Evolutionary conservation across 441 rosid genomes (phyloP).

Genomic region (Breynia disticha): DNA sequence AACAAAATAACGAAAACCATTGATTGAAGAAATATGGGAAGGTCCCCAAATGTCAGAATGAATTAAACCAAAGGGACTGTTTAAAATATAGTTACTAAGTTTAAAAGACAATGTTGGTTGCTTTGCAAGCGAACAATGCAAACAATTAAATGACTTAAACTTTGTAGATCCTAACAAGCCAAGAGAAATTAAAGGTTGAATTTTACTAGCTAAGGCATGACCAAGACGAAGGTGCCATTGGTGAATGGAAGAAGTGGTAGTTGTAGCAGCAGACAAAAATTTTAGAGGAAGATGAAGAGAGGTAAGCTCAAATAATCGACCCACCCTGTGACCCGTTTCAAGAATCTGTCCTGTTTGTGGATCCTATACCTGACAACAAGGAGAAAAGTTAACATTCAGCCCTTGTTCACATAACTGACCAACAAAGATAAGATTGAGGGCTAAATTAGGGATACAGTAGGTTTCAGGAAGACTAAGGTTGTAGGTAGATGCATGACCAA

Average conservation of each 20-base stretch:
- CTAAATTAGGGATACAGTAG: not conserved
- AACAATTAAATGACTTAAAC: not conserved
- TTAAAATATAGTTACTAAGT: too few relatives aligned
- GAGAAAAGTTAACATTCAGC: not conserved
- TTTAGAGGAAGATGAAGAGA: not conserved
- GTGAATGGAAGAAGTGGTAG: not conserved
- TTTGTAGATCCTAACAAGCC: not conserved
- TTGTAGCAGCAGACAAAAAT: not conserved
- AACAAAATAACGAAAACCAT: too few relatives aligned
- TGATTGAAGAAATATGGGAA: not conserved
- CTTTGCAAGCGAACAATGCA: not conserved
- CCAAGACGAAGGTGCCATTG: not conserved
- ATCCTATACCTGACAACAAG: constrained; percentile 6
- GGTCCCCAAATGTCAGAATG: not conserved
- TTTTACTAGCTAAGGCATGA: not conserved
- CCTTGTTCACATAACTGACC: constrained; percentile 9
- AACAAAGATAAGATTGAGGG: constrained; percentile 3
- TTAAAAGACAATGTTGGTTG: not conserved
- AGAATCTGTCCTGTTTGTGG: constrained; percentile 4
- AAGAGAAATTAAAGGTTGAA: not conserved
- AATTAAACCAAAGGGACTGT: too few relatives aligned
- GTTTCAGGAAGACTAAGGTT: not conserved
- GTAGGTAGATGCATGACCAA: not conserved
- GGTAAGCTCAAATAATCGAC: constrained; percentile 7
- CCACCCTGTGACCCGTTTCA: not conserved